Evolutionary conservation across 257 asterid species (phyloP), one percentile per base, ranked within the genome.

Genomic region (Voacanga thouarsii): DNA sequence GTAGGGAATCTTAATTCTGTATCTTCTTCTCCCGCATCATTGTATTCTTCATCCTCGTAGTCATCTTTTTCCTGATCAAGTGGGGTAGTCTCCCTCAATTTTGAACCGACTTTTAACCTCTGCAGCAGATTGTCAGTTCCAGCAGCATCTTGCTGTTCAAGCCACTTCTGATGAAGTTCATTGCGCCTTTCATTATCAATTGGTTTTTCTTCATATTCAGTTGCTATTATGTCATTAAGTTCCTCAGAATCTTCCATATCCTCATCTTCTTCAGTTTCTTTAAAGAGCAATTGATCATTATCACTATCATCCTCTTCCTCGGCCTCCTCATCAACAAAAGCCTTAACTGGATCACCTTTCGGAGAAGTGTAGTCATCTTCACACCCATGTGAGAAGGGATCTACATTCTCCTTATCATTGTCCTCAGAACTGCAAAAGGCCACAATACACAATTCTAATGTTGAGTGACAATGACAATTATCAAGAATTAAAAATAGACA

Each of bases 91-190:
- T 90, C 94, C 78, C 75, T 80, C 59, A 87, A 84, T 78, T 79
- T 86, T 4, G 87, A 76, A 65, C 90, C 88, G 79, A 86, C 88
- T 77, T 89, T 93, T 73, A 95, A 79, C 83, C 83, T 87, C 85
- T 95, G 96, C 83, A 95, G 79, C 80, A 95, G 91, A 82, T 89
- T 86, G 75, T 93, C 94, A 76, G 99, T 95, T 86, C 98, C 98
- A 21, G 92, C 90, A 49, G 96, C 98, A 89, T 95, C 99, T 87
- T 93, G 98, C 80, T 90, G 98, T 83, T 91, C 97, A 81, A 95
- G 99, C 99, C 99, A 95, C 87, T 87, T 90, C 78, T 89, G 97
- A 84, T 95, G 99, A 81, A 95, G 97, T 82, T 89, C 97, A 82
- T 90, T 85, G 69, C 99, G 94, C 68, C 70, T 88, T 79, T 89